These are phyloP conservation scores for Euphrasia confusa DNA, from an alignment of 257 asterid species.

Conservation along the genomic window DNA sequence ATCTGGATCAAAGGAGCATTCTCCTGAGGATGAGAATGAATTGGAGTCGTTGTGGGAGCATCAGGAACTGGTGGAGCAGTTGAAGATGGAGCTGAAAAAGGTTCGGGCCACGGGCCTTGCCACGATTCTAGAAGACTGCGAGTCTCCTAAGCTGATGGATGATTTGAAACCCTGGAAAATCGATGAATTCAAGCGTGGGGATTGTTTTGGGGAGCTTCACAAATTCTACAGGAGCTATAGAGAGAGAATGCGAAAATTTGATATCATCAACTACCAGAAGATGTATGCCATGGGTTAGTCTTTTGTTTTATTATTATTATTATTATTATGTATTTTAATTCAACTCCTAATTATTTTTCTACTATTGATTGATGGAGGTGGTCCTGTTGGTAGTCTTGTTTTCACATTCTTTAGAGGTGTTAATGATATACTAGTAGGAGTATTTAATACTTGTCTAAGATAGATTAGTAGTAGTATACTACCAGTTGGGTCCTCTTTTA, in stretches of 20 bases:
- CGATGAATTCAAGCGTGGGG: conserved; percentile 64
- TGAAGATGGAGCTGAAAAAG: conserved; percentile 77
- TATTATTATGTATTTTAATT: not conserved
- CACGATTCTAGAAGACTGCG: conserved; percentile 83
- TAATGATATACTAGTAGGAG: too few relatives aligned
- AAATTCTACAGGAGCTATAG: conserved; percentile 73
- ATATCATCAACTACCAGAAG: conserved; percentile 94
- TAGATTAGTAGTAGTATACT: too few relatives aligned
- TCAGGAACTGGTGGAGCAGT: conserved; percentile 91
- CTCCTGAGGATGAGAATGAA: conserved; percentile 45
- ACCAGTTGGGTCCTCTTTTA: not conserved
- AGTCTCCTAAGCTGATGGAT: conserved; percentile 59
- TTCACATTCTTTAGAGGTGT: not conserved
- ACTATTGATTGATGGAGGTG: not conserved
- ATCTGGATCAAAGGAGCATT: conserved; percentile 24
- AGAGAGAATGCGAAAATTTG: conserved; percentile 84
- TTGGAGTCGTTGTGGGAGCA: conserved; percentile 91
- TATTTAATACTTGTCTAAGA: too few relatives aligned
- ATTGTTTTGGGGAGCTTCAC: conserved; percentile 76
- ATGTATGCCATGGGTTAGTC: conserved; percentile 94
- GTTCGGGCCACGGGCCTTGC: conserved; percentile 87
- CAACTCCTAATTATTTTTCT: not conserved
- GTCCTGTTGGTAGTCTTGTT: not conserved
- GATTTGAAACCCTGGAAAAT: conserved; percentile 94
- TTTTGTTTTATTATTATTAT: not conserved